Base-by-base conservation (phyloP, 164 flowering plant genomes). In the Umbellularia californica region DNA sequence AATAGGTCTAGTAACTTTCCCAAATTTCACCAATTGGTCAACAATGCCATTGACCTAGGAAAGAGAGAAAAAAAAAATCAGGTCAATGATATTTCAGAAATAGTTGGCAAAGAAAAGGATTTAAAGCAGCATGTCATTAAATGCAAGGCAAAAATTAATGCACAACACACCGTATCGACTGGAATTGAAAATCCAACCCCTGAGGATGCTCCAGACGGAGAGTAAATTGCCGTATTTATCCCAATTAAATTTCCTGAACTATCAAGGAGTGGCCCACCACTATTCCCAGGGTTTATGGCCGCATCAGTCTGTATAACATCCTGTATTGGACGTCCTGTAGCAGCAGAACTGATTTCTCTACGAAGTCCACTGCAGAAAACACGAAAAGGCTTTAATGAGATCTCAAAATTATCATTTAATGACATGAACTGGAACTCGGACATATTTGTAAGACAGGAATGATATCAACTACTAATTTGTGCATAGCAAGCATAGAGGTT, bases 291-390 rank as follows among this genome's bases (percentile, higher is more conserved):
- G 76, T 95, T 95, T 66, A 95, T 95, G 72, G 98, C 98, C 68
- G 98, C 98, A 88, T 95, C 98, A 50, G 97, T 93, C 78, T 95
- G 98, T 75, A 95, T 91, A 70, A 95, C 98, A 85, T 93, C 98
- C 68, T 92, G 98, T 77, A 95, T 95, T 72, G 98, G 98, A 22
- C 98, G 94, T 50, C 98, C 97, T 51, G 98, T 92, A 47, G 98
- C 97, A 79, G 98, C 98, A 71, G 98, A 94, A 81, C 94, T 94
- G 58, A 94, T 94, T 87, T 94, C 98, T 80, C 98, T 87, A 1
- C 95, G 82, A 67, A 92, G 93, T 22, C 98, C 97, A 92, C 98
- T 94, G 74, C 69, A 83, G n/a, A 72, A 17, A 69, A 76, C 30
- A 77, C 35, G 63, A 74, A 15, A 72, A 75, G 5, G 65, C 23